Conservation (phyloP, 2,329 filamentous ascomycete species). For the Cercospora sp. region DNA sequence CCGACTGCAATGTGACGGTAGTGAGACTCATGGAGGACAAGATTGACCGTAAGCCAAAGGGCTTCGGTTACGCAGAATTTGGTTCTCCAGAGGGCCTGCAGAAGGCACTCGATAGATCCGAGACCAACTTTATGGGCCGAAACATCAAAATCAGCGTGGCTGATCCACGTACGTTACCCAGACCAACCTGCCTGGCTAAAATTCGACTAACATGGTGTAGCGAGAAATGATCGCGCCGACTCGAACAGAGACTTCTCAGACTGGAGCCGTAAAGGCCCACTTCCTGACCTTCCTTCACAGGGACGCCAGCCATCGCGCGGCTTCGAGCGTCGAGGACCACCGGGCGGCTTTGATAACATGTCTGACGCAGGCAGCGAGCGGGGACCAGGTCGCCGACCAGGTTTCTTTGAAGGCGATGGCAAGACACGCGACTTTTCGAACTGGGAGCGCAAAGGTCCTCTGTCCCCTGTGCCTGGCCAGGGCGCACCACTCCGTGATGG, state of each 20-base stretch:
- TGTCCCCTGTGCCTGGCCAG: conserved; percentile 65
- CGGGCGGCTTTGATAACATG: conserved; percentile 40
- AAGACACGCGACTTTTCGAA: conserved; percentile 79
- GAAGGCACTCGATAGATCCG: conserved; percentile 81
- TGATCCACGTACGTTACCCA: conserved; percentile 80
- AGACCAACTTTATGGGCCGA: conserved; percentile 79
- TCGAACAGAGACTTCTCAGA: conserved; percentile 71
- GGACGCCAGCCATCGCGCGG: conserved; percentile 47
- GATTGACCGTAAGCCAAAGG: conserved; percentile 89
- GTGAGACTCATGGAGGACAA: conserved; percentile 98
- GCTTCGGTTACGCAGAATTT: conserved; percentile 98
- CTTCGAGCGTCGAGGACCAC: conserved; percentile 34
- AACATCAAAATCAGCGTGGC: conserved; percentile 92
- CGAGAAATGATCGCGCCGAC: conserved; percentile 65
- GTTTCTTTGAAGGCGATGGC: conserved; percentile 67
- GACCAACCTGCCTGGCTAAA: not conserved
- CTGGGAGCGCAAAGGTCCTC: conserved; percentile 93
- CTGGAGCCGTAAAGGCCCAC: conserved; percentile 91
- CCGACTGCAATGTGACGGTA: conserved; percentile 79
- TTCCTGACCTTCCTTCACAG: conserved; percentile 68
- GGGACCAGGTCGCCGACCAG: conserved; percentile 61
- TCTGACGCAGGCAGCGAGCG: conserved; percentile 56
- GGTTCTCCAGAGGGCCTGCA: conserved; percentile 83
- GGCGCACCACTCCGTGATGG: conserved; percentile 53
- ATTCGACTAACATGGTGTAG: conserved; percentile 20